phyloP scores from a whole-genome alignment of 805 yeast genomes.

The Saturnispora diversa region DNA sequence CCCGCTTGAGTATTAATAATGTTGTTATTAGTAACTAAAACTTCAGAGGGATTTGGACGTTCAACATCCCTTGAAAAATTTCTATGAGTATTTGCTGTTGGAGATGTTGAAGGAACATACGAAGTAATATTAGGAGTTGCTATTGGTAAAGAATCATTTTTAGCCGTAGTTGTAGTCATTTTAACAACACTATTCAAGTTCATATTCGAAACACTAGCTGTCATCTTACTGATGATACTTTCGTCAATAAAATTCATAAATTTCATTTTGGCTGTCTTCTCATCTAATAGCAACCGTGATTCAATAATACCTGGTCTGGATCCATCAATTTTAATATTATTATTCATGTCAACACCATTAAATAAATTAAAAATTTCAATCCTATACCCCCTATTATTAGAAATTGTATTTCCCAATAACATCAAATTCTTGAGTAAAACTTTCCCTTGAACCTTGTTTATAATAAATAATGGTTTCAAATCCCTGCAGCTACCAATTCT shows the following conservation, averaged over 20 bases:
- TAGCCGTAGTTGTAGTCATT: conserved; percentile 15
- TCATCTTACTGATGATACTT: conserved; percentile 30
- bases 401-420: conserved; percentile 34
- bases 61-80: neutral
- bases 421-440: conserved; percentile 23
- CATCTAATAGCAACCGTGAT: conserved; percentile 44
- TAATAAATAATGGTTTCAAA: conserved; percentile 34
- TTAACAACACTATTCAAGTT: conserved; percentile 23
- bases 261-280: conserved; percentile 37
- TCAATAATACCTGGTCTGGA: conserved; percentile 57
- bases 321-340: conserved; percentile 46
- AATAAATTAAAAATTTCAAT: conserved; percentile 48
- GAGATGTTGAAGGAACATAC: too few species aligned
- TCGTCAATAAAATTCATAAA: conserved; percentile 35
- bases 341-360: conserved; percentile 44
- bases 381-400: conserved; percentile 36
- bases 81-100: too few species aligned
- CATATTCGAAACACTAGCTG: conserved; percentile 33
- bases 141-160: too few species aligned
- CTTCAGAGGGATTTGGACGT: conserved; percentile 10
- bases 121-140: conserved; percentile 14
- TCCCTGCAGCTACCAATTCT: conserved; percentile 30
- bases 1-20: neutral
- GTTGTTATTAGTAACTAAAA: conserved; percentile 9
- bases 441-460: conserved; percentile 17